phyloP scores from a whole-genome alignment of 257 asterid genomes.

The Jacaranda copaia region DNA sequence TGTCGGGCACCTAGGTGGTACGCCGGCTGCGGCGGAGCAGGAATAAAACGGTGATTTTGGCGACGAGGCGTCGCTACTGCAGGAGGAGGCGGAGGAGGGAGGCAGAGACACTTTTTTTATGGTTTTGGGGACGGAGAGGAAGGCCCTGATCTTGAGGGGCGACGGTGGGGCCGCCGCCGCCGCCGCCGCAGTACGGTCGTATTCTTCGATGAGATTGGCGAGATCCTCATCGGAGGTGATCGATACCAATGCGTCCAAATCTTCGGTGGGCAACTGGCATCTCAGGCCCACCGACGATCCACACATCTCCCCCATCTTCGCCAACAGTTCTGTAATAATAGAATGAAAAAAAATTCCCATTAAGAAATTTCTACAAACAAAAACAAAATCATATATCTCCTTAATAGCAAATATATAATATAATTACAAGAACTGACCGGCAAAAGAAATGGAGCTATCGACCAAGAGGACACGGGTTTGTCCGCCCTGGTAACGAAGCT shows the following conservation, averaged over 20 bases:
- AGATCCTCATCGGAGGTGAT: conserved; percentile 86
- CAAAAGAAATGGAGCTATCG: conserved; percentile 64
- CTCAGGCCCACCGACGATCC: conserved; percentile 66
- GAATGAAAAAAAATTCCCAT: not conserved
- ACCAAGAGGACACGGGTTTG: conserved; percentile 84
- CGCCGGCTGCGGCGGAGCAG: conserved; percentile 26
- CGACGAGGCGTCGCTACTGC: conserved; percentile 43
- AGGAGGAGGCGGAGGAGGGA: conserved; percentile 51
- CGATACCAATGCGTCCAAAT: conserved; percentile 78
- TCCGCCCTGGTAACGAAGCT: conserved; percentile 94
- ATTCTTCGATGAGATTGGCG: conserved; percentile 76
- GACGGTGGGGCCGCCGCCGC: conserved; percentile 39
- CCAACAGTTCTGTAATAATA: conserved; percentile 56
- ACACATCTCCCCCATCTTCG: conserved; percentile 69
- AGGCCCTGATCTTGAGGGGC: conserved; percentile 69
- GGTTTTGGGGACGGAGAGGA: conserved; percentile 59
- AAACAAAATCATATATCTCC: not conserved
- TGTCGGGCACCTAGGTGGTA: conserved; percentile 36
- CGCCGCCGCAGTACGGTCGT: conserved; percentile 46
- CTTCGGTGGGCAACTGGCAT: conserved; percentile 83
- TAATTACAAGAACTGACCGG: conserved; percentile 49
- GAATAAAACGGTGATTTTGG: conserved; percentile 45
- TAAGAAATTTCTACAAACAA: too few species aligned
- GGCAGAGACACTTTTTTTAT: conserved; percentile 55
- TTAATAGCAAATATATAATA: not conserved